Conservation (phyloP, 2,329 filamentous ascomycete genomes). For the Calonectria pseudoturangicola region DNA sequence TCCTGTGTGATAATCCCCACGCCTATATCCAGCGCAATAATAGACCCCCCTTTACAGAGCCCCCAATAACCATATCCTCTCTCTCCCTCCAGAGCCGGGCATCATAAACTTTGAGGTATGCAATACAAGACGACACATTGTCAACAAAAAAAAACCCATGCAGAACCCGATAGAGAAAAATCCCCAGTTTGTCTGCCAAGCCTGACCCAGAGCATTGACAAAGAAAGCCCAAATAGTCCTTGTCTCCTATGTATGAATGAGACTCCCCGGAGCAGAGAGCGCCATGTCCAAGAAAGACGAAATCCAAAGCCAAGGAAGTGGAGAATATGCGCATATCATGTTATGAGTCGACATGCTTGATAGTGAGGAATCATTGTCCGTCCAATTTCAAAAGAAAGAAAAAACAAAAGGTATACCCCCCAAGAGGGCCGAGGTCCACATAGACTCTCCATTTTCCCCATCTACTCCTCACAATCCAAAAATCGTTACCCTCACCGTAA, state of each 20-base stretch:
- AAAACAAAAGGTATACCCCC: slow-evolving; percentile 25
- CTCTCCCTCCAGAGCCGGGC: slow-evolving; percentile 15
- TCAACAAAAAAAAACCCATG: slow-evolving; percentile 21
- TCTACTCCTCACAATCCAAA: slow-evolving; percentile 27
- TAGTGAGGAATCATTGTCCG: slow-evolving; percentile 30
- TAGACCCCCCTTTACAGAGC: slow-evolving; percentile 16
- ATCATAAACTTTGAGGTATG: slow-evolving; percentile 20
- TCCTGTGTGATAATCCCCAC: slow-evolving; percentile 30
- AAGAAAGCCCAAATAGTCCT: slow-evolving; percentile 29
- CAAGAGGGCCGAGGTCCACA: slow-evolving; percentile 22
- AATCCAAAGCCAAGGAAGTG: slow-evolving; percentile 4
- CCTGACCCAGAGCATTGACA: slow-evolving; percentile 31
- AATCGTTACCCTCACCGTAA: slow-evolving; percentile 32
- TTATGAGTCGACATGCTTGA: slow-evolving; percentile 21
- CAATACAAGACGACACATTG: slow-evolving; percentile 32
- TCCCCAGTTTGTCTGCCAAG: slow-evolving; percentile 21
- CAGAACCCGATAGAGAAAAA: slow-evolving; percentile 29
- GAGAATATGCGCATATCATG: slow-evolving; percentile 30
- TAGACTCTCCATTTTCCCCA: slow-evolving; percentile 27
- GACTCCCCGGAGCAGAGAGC: slow-evolving; percentile 21
- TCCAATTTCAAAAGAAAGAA: slow-evolving; percentile 36
- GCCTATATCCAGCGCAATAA: slow-evolving; percentile 13
- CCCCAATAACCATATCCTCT: slow-evolving; percentile 18
- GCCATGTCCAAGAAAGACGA: slow-evolving; percentile 27
- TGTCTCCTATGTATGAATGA: slow-evolving; percentile 23